Percentiles rank a stretch among this genome's conserved stretches.
These are phyloP conservation scores for Yamadazyma kanchanaburiensis DNA, from an alignment of 1,139 yeast genomes.

Conservation along the genomic window DNA sequence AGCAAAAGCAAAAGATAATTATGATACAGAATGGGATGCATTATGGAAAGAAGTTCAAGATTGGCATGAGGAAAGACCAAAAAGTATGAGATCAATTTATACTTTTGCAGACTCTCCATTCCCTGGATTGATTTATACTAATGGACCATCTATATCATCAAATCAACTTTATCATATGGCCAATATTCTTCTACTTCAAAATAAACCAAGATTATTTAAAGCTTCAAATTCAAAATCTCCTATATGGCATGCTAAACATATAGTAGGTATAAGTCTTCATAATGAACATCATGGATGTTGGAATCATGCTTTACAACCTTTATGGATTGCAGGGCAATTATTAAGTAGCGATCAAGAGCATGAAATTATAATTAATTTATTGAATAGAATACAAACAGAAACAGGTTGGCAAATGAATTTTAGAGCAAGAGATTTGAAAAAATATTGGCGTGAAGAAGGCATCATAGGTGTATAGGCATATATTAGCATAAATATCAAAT, in stretches of 20 bases:
- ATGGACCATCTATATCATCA: constrained; percentile 36
- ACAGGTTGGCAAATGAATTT: constrained; percentile 41
- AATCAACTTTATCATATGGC: constrained; percentile 40
- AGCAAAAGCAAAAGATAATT: constrained; percentile 16
- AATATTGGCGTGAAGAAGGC: constrained; percentile 23
- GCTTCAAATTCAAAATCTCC: constrained; percentile 18
- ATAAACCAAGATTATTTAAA: constrained; percentile 31
- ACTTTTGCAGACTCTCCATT: constrained; percentile 22
- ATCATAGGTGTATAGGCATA: too few species aligned
- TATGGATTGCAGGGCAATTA: constrained; percentile 38
- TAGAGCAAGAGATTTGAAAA: constrained; percentile 29
- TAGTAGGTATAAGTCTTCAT: constrained; percentile 34
- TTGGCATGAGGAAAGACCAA: constrained; percentile 32
- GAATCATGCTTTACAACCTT: constrained; percentile 37
- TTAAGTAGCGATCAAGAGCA: constrained; percentile 37
- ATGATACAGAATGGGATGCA: constrained; percentile 30
- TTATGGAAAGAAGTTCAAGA: constrained; percentile 31
- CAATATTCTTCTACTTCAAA: constrained; percentile 32
- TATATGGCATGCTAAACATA: constrained; percentile 40
- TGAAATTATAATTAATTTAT: constrained; percentile 22
- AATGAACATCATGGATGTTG: constrained; percentile 32
- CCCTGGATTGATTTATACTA: constrained; percentile 30
- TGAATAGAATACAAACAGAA: constrained; percentile 26
- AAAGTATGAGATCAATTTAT: constrained; percentile 24
- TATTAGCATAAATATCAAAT: too few species aligned